Base-by-base conservation (phyloP, 768 basidiomycete species). In the Serendipita vermifera region DNA sequence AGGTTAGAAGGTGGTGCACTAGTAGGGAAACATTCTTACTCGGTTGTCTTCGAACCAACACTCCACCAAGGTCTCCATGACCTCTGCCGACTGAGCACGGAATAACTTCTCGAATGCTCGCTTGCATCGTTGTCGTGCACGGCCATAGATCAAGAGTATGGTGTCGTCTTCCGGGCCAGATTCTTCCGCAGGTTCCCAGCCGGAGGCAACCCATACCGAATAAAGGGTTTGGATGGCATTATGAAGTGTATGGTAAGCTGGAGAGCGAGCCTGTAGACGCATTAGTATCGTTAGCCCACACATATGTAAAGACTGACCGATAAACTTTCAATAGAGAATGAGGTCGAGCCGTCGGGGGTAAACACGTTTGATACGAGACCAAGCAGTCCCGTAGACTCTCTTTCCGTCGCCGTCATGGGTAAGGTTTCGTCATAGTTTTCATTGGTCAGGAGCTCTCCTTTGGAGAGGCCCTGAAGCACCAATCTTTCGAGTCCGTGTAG, bases 321-420 rank as follows among this genome's bases (percentile, higher is more conserved):
- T 26, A 59, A 55, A 17, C 26, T 26, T 6, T 61, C 60, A 13
- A 59, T 58, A n/a, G 31, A 33, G 4, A 33, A 22, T 24, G 48
- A 35, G 2, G 27, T 17, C 24, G 59, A 43, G 33, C 71, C 75
- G n/a, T 91, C 87, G 0, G 81, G 80, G 38, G 85, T 79, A 64
- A 99, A 93, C 2, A 97, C 93, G 56, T 81, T 87, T 1, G 91
- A 92, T 54, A 99, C 84, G 63, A 90, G 87, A 6, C 92, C 90
- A 0, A 97, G 73, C 9, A 98, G 69, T 1, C 92, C 84, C 64
- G 15, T 77, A 74, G 6, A 73, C 72, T 60, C 83, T 81, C 15
- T 72, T 65, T 2, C 68, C 71, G 22, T 66, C 31, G 57, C 62
- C 62, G 79, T 87, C 61, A 82, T 87, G 15, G 72, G 64, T 0